Conservation (phyloP, 23 red algal species). For the Agarophyton chilense region DNA sequence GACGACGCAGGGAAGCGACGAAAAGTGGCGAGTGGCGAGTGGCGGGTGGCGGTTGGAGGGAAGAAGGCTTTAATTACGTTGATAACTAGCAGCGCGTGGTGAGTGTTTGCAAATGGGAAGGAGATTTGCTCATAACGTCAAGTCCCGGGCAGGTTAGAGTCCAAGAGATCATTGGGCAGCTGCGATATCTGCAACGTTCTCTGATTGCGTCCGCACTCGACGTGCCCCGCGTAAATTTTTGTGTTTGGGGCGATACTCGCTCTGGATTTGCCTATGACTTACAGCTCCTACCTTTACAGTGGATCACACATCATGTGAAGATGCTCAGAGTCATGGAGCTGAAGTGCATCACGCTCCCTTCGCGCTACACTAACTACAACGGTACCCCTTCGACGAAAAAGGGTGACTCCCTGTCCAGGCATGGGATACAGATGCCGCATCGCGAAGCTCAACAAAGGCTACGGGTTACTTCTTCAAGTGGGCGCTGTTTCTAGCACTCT, state of each 20-base stretch:
- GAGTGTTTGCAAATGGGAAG: neutral
- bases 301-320: neutral
- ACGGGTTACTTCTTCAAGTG: too few relatives aligned
- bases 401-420: too few relatives aligned
- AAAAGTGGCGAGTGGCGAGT: neutral
- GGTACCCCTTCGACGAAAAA: too few relatives aligned
- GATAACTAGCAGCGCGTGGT: too few relatives aligned
- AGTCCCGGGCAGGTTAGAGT: neutral
- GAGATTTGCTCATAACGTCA: slow-evolving; percentile 12
- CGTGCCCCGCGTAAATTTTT: neutral
- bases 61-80: too few relatives aligned
- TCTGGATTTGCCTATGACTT: neutral
- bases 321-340: too few relatives aligned
- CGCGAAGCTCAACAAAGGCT: too few relatives aligned
- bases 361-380: too few relatives aligned
- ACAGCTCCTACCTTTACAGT: neutral
- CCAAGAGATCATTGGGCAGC: slow-evolving; percentile 12
- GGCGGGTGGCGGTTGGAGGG: neutral
- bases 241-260: neutral
- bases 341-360: too few relatives aligned
- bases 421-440: too few relatives aligned
- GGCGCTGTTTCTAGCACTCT: too few relatives aligned
- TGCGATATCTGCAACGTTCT: neutral
- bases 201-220: neutral
- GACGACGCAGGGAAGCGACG: neutral